phyloP scores from a whole-genome alignment of 1,284 basidiomycete species.

The Vanrija sp. region DNA sequence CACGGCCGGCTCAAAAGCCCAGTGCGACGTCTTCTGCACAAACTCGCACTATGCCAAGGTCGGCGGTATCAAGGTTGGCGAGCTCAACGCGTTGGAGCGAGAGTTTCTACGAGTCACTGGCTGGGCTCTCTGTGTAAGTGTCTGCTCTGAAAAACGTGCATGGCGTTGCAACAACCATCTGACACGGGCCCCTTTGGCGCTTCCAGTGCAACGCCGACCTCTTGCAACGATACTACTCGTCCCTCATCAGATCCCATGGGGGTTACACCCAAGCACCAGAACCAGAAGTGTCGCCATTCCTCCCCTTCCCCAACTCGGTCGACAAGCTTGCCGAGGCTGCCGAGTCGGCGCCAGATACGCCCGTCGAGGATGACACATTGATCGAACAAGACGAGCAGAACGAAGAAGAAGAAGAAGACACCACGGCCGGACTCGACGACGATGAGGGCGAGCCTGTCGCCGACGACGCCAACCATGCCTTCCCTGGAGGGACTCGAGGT shows the following conservation, averaged over 20 bases:
- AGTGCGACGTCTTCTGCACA: slow-evolving; percentile 89
- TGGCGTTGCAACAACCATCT: no score
- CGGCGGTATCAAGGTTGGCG: slow-evolving; percentile 80
- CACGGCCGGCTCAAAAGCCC: slow-evolving; percentile 79
- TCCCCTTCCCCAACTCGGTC: slow-evolving; percentile 31
- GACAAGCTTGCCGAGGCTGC: slow-evolving; percentile 5
- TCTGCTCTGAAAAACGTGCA: slow-evolving; percentile 7
- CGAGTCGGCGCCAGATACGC: slow-evolving; percentile 4
- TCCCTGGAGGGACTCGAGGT: not conserved
- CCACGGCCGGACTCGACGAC: not conserved
- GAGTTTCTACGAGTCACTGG: slow-evolving; percentile 86
- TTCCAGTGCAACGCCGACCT: slow-evolving; percentile 47
- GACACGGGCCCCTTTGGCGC: no score
- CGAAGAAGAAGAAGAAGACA: not conserved
- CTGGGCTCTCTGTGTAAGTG: slow-evolving; percentile 82
- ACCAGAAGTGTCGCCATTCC: slow-evolving; percentile 38
- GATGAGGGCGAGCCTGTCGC: no score
- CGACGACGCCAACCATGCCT: not conserved
- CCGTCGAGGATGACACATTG: not conserved
- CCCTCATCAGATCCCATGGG: slow-evolving; percentile 47
- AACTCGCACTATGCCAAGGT: slow-evolving; percentile 90
- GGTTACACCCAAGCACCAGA: slow-evolving; percentile 39
- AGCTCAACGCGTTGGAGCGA: slow-evolving; percentile 86
- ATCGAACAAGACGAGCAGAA: not conserved
- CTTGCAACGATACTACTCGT: slow-evolving; percentile 50